Percentiles rank a stretch among this genome's conserved stretches.
These are phyloP conservation scores for Leptomonas pyrrhocoris DNA, from an alignment of 208 protist genomes.

Conservation along the genomic window DNA sequence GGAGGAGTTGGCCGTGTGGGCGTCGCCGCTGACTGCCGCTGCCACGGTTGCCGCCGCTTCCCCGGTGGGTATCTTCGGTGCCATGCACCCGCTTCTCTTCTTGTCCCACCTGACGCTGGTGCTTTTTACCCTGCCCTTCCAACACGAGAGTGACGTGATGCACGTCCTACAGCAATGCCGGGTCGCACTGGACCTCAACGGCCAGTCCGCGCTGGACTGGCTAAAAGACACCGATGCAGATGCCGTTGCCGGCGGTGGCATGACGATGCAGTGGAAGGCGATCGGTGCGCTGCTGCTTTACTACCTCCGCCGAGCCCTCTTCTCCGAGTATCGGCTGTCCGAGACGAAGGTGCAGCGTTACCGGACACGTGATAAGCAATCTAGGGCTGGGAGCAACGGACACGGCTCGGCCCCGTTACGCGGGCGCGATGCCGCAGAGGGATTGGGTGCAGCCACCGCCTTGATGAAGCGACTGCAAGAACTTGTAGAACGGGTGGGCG, in stretches of 20 bases:
- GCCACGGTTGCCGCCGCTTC: not conserved
- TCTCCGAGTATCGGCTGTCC: constrained; percentile 48
- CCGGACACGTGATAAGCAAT: constrained; percentile 1
- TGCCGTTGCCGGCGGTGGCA: not conserved
- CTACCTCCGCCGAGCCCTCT: constrained; percentile 43
- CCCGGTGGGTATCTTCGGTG: constrained; percentile 15
- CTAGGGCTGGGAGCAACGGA: not conserved
- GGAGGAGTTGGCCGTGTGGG: constrained; percentile 2
- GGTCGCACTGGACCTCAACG: constrained; percentile 62
- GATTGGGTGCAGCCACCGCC: not conserved
- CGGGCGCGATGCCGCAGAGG: not conserved
- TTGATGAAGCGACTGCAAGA: constrained; percentile 6
- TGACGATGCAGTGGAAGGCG: constrained; percentile 44
- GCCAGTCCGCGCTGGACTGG: constrained; percentile 37
- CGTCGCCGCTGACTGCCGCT: not conserved
- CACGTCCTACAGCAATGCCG: constrained; percentile 62
- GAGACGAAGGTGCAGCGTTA: constrained; percentile 35
- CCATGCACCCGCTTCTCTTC: constrained; percentile 47
- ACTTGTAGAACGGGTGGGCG: constrained; percentile 5
- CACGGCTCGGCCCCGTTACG: not conserved
- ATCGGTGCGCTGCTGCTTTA: constrained; percentile 56
- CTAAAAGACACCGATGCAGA: not conserved
- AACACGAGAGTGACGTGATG: constrained; percentile 58
- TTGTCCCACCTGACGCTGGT: constrained; percentile 61
- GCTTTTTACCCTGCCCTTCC: constrained; percentile 58